These are phyloP conservation scores for Asterophora lycoperdoides DNA, from an alignment of 768 basidiomycete species.

Conservation along the genomic window DNA sequence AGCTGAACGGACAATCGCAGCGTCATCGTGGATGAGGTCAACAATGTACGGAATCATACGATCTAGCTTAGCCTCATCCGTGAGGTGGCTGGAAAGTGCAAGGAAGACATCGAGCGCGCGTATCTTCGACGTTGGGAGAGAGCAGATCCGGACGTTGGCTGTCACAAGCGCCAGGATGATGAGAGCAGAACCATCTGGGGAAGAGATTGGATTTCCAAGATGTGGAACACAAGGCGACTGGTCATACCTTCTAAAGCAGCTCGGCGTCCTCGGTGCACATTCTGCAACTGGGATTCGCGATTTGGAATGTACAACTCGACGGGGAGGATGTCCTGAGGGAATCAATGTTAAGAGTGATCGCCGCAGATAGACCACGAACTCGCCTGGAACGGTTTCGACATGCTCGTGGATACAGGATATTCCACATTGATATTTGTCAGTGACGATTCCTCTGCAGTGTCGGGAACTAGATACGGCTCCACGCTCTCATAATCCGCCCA, in stretches of 20 bases:
- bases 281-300: conserved; percentile 48
- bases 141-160: conserved; percentile 85
- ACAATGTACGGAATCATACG: conserved; percentile 90
- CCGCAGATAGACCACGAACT: conserved; percentile 4
- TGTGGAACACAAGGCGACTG: background rate
- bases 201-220: background rate
- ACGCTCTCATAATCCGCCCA: conserved; percentile 86
- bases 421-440: conserved; percentile 54
- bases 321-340: conserved; percentile 66
- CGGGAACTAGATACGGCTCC: conserved; percentile 61
- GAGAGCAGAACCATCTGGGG: conserved; percentile 79
- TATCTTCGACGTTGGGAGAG: conserved; percentile 80
- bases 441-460: conserved; percentile 36
- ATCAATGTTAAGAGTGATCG: background rate
- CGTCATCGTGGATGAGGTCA: conserved; percentile 83
- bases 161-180: conserved; percentile 84
- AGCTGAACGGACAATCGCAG: conserved; percentile 74
- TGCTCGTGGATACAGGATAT: conserved; percentile 36
- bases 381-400: conserved; percentile 60
- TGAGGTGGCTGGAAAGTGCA: conserved; percentile 73
- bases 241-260: conserved; percentile 61
- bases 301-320: conserved; percentile 75
- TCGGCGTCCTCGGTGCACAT: conserved; percentile 31
- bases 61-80: conserved; percentile 94
- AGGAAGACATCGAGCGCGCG: conserved; percentile 84